These are phyloP conservation scores for Teunomyces tritomae DNA, from an alignment of 805 yeast genomes.

Conservation along the genomic window DNA sequence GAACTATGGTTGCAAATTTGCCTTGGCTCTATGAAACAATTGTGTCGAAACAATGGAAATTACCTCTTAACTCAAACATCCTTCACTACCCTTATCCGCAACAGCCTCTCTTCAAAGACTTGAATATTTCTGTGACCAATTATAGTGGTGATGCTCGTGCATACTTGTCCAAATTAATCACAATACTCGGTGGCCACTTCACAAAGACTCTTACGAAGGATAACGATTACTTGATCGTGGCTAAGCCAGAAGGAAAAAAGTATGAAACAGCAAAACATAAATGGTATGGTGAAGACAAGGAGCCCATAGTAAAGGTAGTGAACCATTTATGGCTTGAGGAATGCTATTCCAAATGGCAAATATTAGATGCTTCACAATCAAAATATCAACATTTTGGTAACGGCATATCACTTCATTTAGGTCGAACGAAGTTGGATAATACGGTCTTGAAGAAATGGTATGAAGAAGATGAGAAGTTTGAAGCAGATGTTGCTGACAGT, in stretches of 20 bases:
- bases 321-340: constrained; percentile 92
- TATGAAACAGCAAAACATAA: constrained; percentile 61
- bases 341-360: constrained; percentile 59
- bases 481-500: constrained; percentile 26
- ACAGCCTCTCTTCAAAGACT: constrained; percentile 51
- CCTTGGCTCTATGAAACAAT: constrained; percentile 75
- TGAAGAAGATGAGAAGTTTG: constrained; percentile 11
- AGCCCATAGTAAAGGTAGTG: constrained; percentile 47
- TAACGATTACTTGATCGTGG: constrained; percentile 72
- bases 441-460: constrained; percentile 42
- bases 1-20: constrained; percentile 58
- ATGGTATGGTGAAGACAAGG: constrained; percentile 47
- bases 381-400: constrained; percentile 50
- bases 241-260: constrained; percentile 68
- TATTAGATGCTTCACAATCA: constrained; percentile 43
- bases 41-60: constrained; percentile 50
- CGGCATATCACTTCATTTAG: constrained; percentile 47
- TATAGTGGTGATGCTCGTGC: constrained; percentile 82
- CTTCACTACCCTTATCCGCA: constrained; percentile 69
- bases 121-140: constrained; percentile 67
- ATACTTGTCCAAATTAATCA: constrained; percentile 63
- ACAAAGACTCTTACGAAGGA: constrained; percentile 61
- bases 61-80: constrained; percentile 52
- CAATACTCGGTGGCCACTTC: constrained; percentile 71
- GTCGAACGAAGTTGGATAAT: constrained; percentile 46